Evolutionary conservation across 805 yeast genomes (phyloP), one percentile per base, ranked within the genome.

Genomic region (Kodamaea laetipori): DNA sequence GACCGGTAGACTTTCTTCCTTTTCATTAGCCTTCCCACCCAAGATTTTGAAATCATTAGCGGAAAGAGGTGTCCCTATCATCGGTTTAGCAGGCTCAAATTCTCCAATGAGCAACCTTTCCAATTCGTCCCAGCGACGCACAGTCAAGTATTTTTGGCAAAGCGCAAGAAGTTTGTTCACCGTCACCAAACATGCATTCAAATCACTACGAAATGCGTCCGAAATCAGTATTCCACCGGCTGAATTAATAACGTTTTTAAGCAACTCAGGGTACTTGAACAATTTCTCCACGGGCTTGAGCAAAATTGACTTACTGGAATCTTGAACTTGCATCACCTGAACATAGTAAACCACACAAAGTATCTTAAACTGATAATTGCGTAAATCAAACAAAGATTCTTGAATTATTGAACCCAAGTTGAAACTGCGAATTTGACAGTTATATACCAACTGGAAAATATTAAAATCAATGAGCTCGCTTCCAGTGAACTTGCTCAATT

Each of bases 331-430:
- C 28, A 16, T 16, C 11, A 21, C 36, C 28, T 30, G 41, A 17
- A 28, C 36, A 28, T 28, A 38, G 27, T 38, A 30, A 5, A 30
- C 17, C 5, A 38, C 25, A 9, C 13, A 19, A 8, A 28, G 21
- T 24, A 38, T 21, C 31, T 30, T 28, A 30, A 19, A 38, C 41
- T 21, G 35, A 17, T n/a, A 17, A 15, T 18, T 32, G n/a, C 18
- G 13, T 19, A 30, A 30, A n/a, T 30, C 34, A 19, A 44, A 35
- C 16, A 44, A 32, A 35, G 24, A 23, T 11, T 40, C 36, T 26
- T 46, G 50, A 4, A 52, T 32, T 11, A 44, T 12, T 7, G 44
- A 31, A n/a, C 54, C 56, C 6, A 52, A 10, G 17, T 52, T 41
- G 21, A 46, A 36, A 26, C 39, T 31, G 2, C 31, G 25, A 8